A percentile compares a stretch with the other conserved stretches of the same genome.
Evolutionary conservation across 225 moss, liverwort and hornwort genomes (phyloP).

Genomic region (Anthoceros angustus): DNA sequence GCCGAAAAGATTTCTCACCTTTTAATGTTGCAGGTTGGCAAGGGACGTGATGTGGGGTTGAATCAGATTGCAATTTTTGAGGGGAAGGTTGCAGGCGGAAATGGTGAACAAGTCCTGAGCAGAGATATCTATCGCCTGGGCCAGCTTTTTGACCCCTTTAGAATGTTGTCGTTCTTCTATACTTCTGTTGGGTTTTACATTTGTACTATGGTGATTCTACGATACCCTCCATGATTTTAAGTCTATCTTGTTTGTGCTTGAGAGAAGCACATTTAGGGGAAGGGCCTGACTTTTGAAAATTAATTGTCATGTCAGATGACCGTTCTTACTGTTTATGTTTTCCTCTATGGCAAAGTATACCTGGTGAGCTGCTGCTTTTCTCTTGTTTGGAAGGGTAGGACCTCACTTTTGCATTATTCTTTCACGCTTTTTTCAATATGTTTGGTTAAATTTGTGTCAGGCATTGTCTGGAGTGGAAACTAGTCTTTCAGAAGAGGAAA

Average conservation of each 20-base stretch:
- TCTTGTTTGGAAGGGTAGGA: no score
- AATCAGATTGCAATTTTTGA: constrained; percentile 97
- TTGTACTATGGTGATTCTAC: constrained; percentile 53
- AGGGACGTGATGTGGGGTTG: constrained; percentile 94
- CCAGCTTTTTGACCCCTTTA: constrained; percentile 91
- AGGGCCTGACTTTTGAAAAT: no score
- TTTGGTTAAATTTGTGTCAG: constrained; percentile 17
- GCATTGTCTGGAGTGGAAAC: constrained; percentile 85
- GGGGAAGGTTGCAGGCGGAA: constrained; percentile 94
- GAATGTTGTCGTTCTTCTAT: constrained; percentile 91
- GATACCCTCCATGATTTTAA: neutral
- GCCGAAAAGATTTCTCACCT: neutral
- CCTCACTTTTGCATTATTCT: no score
- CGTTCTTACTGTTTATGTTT: constrained; percentile 69
- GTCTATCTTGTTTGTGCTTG: no score
- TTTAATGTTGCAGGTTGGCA: constrained; percentile 47
- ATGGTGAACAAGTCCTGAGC: constrained; percentile 91
- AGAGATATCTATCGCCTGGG: constrained; percentile 94
- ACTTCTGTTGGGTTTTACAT: constrained; percentile 91
- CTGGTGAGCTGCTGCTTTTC: constrained; percentile 24
- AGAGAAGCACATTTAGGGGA: no score
- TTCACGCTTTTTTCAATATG: neutral
- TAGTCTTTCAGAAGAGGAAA: constrained; percentile 37
- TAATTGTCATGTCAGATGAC: constrained; percentile 44
- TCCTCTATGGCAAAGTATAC: constrained; percentile 92